Conservation (phyloP, 129 eudicot species). For the Tagetes erecta region DNA sequence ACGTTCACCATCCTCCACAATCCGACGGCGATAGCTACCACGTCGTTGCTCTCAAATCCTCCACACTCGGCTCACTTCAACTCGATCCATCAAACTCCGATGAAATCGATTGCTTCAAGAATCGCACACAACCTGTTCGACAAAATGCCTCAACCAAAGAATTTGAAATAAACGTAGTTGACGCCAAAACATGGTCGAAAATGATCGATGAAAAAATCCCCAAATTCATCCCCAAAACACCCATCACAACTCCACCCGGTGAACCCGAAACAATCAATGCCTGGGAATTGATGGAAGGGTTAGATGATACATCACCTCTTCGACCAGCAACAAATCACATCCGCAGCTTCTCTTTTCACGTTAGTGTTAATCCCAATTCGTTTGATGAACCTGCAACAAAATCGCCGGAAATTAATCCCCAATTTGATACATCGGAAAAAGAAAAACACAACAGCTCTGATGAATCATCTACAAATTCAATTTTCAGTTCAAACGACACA, state of each 20-base stretch:
- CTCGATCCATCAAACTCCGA: constrained; percentile 31
- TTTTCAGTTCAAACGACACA: constrained; percentile 36
- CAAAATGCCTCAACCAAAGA: constrained; percentile 25
- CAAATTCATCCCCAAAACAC: constrained; percentile 67
- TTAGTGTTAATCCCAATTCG: constrained; percentile 38
- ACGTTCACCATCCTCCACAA: constrained; percentile 60
- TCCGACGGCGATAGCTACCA: constrained; percentile 55
- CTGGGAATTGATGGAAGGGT: constrained; percentile 93
- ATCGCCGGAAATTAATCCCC: background rate
- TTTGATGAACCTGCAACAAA: constrained; percentile 31
- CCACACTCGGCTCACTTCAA: constrained; percentile 64
- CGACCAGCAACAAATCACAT: constrained; percentile 42
- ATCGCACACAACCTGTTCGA: constrained; percentile 20
- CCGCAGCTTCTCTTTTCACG: constrained; percentile 74
- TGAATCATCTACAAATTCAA: constrained; percentile 18
- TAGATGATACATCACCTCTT: constrained; percentile 79
- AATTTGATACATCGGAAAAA: background rate
- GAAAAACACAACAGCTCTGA: background rate
- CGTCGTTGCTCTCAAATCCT: constrained; percentile 62
- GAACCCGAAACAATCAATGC: constrained; percentile 91
- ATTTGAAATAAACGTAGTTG: constrained; percentile 56
- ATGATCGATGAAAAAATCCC: constrained; percentile 84
- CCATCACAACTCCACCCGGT: constrained; percentile 77
- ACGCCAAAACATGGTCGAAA: constrained; percentile 89
- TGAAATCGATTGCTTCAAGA: background rate